Base-by-base conservation (phyloP, 2,329 filamentous ascomycete species). In the Phialemoniopsis sp. region DNA sequence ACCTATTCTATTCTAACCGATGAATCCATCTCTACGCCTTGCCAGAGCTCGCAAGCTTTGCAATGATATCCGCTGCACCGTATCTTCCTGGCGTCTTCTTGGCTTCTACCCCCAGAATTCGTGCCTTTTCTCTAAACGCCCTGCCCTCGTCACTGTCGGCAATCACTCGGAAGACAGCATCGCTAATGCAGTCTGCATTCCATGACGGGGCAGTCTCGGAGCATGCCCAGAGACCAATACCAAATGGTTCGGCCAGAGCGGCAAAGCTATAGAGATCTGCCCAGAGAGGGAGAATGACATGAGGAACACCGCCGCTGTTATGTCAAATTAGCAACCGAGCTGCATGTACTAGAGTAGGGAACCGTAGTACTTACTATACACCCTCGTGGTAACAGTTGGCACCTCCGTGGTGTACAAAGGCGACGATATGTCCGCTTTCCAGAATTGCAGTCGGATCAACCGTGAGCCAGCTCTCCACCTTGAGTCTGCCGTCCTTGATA, bases 221-320 rank as follows among this genome's bases (percentile, higher is more conserved):
- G 36, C 56, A 63, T 1, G 52, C 66, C 52, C 62, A 67, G 0
- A 66, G 42, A 1, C 69, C 70, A 9, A 73, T 56, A 0, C 63
- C 62, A 0, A 68, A 46, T 36, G 56, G 63, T 46, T 73, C 68
- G 0, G 60, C 64, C 3, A 61, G 56, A 12, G 54, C 53, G 8
- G 68, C 68, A 38, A 62, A 71, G 35, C 69, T 67, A 38, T 69
- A 70, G 0, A 63, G 57, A 37, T 73, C 70, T 1, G 63, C 52
- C 70, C 70, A 73, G 1, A 62, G 44, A 0, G 72, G 69, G 2
- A 75, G 54, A 5, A 73, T 45, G 6, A 73, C 46, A 31, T 73
- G 70, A 2, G 70, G 62, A 4, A 68, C 54, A 3, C 68, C 68
- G 10, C 60, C 56, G 5, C 69, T 69, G 26, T 9, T 32, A 10